These are phyloP conservation scores for Neurospora sp. DNA, from an alignment of 495 filamentous ascomycete genomes.

Conservation along the genomic window DNA sequence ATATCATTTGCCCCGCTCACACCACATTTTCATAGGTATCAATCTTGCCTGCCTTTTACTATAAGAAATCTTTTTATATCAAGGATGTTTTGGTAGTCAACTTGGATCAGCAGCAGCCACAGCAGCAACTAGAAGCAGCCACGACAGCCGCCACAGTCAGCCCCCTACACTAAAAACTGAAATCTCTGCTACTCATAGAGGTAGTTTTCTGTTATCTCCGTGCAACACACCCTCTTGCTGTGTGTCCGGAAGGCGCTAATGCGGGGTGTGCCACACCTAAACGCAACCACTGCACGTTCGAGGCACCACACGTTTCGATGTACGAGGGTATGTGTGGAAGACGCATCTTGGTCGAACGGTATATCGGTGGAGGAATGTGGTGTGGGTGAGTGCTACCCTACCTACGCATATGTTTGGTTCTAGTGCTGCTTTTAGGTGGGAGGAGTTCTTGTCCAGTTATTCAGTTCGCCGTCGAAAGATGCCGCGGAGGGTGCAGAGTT, in stretches of 20 bases:
- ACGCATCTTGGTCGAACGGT: not conserved
- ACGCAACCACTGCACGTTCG: not conserved
- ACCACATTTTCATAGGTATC: not conserved
- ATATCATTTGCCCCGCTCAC: not conserved
- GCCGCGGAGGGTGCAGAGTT: not conserved
- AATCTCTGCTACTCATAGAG: not conserved
- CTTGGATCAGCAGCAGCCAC: not conserved
- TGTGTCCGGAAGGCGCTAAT: not conserved
- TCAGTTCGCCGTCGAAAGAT: not conserved
- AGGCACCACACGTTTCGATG: not conserved
- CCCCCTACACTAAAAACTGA: not conserved
- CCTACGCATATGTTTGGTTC: not conserved
- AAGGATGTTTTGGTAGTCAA: not conserved
- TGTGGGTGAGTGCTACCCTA: not conserved
- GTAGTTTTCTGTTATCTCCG: not conserved
- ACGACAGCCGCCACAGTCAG: not conserved
- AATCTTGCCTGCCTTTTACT: not conserved
- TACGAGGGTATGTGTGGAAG: not conserved
- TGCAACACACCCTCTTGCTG: not conserved
- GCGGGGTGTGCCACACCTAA: not conserved
- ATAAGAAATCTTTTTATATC: not conserved
- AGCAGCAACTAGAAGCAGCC: not conserved
- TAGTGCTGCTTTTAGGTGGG: not conserved
- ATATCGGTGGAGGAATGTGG: not conserved
- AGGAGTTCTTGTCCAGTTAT: not conserved